phyloP scores from a whole-genome alignment of 2,329 filamentous ascomycete species.

The Ampelomyces quisqualis region DNA sequence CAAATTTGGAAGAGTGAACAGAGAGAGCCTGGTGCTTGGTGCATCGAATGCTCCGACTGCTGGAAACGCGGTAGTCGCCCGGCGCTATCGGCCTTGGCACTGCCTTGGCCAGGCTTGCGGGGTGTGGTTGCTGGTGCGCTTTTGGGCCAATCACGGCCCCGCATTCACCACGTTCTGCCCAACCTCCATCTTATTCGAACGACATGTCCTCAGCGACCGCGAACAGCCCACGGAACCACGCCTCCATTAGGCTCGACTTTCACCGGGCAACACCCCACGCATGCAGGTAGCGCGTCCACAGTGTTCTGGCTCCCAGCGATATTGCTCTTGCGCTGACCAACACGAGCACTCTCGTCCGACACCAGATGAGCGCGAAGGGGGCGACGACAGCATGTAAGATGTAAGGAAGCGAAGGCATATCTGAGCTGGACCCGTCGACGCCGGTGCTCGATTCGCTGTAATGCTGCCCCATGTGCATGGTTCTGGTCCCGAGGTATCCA shows the following conservation, averaged over 20 bases:
- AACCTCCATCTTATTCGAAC: slow-evolving; percentile 4
- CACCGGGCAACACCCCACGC: slow-evolving; percentile 4
- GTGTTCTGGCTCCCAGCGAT: background rate
- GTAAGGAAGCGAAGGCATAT: background rate
- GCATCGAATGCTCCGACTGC: background rate
- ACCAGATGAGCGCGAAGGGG: background rate
- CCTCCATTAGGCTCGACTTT: slow-evolving; percentile 3
- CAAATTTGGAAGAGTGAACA: slow-evolving; percentile 7
- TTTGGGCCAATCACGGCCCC: slow-evolving; percentile 1
- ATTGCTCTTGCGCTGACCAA: background rate
- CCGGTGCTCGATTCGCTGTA: background rate
- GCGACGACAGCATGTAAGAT: background rate
- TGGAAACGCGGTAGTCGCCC: background rate
- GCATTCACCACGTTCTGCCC: background rate
- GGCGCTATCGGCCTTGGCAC: slow-evolving; percentile 3
- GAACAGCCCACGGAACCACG: background rate
- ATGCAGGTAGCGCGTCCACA: background rate
- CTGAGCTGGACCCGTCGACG: background rate
- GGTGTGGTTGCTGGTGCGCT: background rate
- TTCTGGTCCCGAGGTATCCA: background rate
- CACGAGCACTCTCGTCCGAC: background rate
- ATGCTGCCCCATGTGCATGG: background rate
- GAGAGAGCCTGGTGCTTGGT: slow-evolving; percentile 5
- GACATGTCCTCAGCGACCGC: slow-evolving; percentile 1
- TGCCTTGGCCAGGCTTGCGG: background rate